A percentile compares a stretch with the other conserved stretches of the same genome.
Conservation (phyloP, 176 grass and related monocot genomes). For the Dendrocalamus sinicus region DNA sequence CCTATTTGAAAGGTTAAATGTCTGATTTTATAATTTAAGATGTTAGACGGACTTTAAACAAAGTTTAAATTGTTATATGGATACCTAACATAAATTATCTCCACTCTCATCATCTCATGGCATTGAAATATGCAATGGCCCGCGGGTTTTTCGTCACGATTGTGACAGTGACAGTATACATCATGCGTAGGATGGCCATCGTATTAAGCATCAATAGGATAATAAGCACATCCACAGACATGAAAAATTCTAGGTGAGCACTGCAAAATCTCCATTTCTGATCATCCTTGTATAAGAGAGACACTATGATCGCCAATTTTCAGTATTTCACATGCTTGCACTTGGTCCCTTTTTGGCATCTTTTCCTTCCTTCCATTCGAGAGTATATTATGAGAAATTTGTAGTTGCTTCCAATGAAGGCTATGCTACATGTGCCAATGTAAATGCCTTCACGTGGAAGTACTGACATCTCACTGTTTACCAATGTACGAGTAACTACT, state of each 20-base stretch:
- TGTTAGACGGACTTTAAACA: no score
- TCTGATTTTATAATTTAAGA: no score
- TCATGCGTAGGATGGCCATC: no score
- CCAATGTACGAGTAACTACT: constrained; percentile 18
- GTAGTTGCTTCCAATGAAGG: neutral
- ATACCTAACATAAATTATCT: neutral
- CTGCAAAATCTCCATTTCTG: neutral
- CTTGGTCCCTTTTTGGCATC: neutral
- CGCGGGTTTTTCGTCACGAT: no score
- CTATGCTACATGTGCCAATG: neutral
- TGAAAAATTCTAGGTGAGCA: neutral
- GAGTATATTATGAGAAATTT: neutral
- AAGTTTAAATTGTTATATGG: no score
- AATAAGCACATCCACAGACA: neutral
- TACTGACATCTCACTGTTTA: constrained; percentile 29
- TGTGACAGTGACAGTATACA: neutral
- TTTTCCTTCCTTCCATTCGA: neutral
- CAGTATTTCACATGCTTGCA: constrained; percentile 11
- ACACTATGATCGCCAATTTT: neutral
- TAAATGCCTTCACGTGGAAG: constrained; percentile 44
- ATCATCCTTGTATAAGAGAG: neutral
- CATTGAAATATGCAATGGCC: neutral
- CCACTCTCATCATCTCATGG: neutral
- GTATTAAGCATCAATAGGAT: neutral
- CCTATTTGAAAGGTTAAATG: no score